Percentiles rank a stretch among this genome's conserved stretches.
These are phyloP conservation scores for Setaria italica DNA, from an alignment of 202 grass and related monocot species.

Conservation along the genomic window DNA sequence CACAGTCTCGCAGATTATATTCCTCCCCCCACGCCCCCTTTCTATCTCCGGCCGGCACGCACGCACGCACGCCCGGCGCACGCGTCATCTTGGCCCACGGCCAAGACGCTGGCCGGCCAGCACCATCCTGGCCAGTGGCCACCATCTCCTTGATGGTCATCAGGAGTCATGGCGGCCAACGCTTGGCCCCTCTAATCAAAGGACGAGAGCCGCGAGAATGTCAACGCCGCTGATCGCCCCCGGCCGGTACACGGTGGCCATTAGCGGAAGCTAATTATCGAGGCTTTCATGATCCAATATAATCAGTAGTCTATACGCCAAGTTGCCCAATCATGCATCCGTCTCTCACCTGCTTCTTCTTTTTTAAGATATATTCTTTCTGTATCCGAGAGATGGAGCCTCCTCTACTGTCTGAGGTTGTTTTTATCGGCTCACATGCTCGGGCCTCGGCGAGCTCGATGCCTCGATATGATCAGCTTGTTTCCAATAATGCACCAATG, in stretches of 20 bases:
- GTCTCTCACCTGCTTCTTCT: neutral
- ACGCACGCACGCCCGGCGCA: neutral
- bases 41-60: neutral
- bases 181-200: neutral
- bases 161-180: neutral
- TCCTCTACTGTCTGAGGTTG: neutral
- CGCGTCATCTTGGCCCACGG: neutral
- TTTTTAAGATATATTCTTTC: neutral
- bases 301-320: neutral
- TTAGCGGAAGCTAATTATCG: slow-evolving; percentile 6
- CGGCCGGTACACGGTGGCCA: neutral
- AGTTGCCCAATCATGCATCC: slow-evolving; percentile 20
- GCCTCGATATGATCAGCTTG: neutral
- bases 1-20: too few relatives aligned
- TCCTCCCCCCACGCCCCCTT: too few relatives aligned
- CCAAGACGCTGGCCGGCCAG: neutral
- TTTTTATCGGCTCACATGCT: slow-evolving; percentile 20
- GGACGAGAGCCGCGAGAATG: neutral
- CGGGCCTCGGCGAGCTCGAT: too few relatives aligned
- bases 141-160: neutral
- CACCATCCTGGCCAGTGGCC: too few relatives aligned
- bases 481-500: slow-evolving; percentile 16
- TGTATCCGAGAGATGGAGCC: neutral
- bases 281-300: neutral
- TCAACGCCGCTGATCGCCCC: neutral